These are phyloP conservation scores for Calonectria pauciramosa DNA, from an alignment of 2,329 filamentous ascomycete species.

Conservation along the genomic window DNA sequence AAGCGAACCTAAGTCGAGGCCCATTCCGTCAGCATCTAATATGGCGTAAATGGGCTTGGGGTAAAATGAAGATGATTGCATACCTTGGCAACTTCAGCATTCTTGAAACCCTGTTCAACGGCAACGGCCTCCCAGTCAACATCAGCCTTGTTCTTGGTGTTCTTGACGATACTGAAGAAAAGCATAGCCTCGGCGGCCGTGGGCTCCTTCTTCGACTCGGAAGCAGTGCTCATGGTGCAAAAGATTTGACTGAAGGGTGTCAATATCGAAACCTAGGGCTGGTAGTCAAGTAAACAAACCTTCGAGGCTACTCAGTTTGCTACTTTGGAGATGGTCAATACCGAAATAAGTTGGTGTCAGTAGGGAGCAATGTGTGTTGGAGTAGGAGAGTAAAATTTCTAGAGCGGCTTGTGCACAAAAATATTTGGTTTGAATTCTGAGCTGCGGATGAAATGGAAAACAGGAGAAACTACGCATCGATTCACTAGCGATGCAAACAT, in stretches of 20 bases:
- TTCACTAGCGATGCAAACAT: background rate
- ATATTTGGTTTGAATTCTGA: background rate
- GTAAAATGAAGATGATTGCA: constrained; percentile 17
- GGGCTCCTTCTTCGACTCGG: constrained; percentile 53
- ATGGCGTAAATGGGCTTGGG: too few species aligned
- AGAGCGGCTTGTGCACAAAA: background rate
- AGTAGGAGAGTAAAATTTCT: background rate
- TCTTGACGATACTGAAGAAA: constrained; percentile 60
- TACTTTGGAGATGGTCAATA: background rate
- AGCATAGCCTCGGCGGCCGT: constrained; percentile 58
- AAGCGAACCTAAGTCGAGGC: constrained; percentile 56
- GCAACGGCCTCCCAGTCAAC: constrained; percentile 65
- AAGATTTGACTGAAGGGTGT: background rate
- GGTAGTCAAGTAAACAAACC: background rate
- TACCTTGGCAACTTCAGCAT: constrained; percentile 60
- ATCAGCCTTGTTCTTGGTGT: constrained; percentile 58
- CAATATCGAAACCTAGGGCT: background rate
- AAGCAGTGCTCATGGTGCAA: constrained; percentile 42
- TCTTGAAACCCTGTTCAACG: constrained; percentile 58
- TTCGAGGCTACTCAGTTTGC: background rate
- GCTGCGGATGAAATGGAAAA: background rate
- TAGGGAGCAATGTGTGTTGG: background rate
- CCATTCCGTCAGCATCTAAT: constrained; percentile 7
- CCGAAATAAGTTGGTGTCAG: background rate
- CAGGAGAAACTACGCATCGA: background rate